Conservation (phyloP, 306 rosid species). For the Lupinus albus region DNA sequence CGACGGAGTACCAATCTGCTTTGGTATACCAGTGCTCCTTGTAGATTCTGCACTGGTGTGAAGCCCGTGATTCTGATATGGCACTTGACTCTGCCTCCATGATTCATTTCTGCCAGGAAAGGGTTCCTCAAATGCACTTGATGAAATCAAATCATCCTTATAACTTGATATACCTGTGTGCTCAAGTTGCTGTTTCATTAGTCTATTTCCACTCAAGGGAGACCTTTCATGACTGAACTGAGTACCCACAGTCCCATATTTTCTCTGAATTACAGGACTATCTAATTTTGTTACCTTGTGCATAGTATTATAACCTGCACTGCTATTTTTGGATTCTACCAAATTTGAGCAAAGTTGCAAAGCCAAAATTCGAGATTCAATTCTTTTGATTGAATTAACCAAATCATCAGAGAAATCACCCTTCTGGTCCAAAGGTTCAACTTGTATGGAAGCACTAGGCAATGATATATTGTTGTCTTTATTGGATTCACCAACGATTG, state of each 20-base stretch:
- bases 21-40: slow-evolving; percentile 20
- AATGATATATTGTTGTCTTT: slow-evolving; percentile 31
- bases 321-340: slow-evolving; percentile 25
- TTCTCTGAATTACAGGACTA: slow-evolving; percentile 7
- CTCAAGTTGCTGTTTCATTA: slow-evolving; percentile 23
- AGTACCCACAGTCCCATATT: slow-evolving; percentile 22
- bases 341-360: slow-evolving; percentile 49
- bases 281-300: slow-evolving; percentile 19
- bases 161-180: slow-evolving; percentile 21
- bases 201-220: slow-evolving; percentile 33
- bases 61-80: slow-evolving; percentile 21
- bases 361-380: slow-evolving; percentile 66
- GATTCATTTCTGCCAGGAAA: slow-evolving; percentile 20
- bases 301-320: slow-evolving; percentile 31
- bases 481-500: slow-evolving; percentile 18
- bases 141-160: slow-evolving; percentile 33
- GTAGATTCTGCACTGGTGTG: slow-evolving; percentile 3
- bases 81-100: slow-evolving; percentile 35
- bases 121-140: slow-evolving; percentile 28
- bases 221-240: slow-evolving; percentile 20
- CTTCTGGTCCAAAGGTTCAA: slow-evolving; percentile 40
- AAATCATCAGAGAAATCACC: slow-evolving; percentile 53
- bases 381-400: slow-evolving; percentile 51
- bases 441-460: slow-evolving; percentile 27
- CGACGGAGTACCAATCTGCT: not conserved